Base-by-base conservation (phyloP, 768 basidiomycete genomes). In the Tulasnella sp. region DNA sequence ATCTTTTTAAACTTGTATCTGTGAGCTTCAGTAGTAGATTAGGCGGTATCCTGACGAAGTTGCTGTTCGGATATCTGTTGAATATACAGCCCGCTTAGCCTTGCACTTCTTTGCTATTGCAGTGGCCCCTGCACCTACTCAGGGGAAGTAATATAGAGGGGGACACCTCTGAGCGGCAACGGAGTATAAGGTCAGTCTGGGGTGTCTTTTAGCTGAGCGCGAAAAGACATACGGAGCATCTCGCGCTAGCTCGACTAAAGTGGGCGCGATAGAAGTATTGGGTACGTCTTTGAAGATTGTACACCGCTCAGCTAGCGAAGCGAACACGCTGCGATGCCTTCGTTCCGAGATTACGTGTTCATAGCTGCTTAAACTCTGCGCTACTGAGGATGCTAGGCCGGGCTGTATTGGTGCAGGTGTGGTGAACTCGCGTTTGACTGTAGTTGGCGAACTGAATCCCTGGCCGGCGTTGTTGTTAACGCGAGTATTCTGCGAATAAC, bases 261-360 rank as follows among this genome's bases (percentile, higher is more conserved):
- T 73, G 34, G 72, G 72, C 38, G 72, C 37, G 34, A 73, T 12
- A 34, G 38, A 73, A 25, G 72, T 73, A 25, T 45, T 73, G 22
- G 72, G 72, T 25, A 73, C 52, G 29, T 58, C 49, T 17, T 45
- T 38, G 42, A 73, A 73, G 22, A 73, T 31, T 37, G 72, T 40
- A 29, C 22, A 49, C 22, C 72, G 72, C 22, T 45, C 72, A 22
- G 22, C 34, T 9, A 73, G 42, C 15, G 40, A 45, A 31, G 72
- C 29, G 25, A 73, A 31, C 0, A 31, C n/a, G 40, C 52, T 73
- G 5, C 52, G 37, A 40, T 73, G 45, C 52, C 52, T 38, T 73
- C 72, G 39, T 12, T 52, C 36, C 11, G 52, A 19, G 11, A 58
- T 15, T 17, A 38, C 19, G 14, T 36, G 40, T 22, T 73, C 72